phyloP scores from a whole-genome alignment of 805 yeast genomes.

The Candida pini region DNA sequence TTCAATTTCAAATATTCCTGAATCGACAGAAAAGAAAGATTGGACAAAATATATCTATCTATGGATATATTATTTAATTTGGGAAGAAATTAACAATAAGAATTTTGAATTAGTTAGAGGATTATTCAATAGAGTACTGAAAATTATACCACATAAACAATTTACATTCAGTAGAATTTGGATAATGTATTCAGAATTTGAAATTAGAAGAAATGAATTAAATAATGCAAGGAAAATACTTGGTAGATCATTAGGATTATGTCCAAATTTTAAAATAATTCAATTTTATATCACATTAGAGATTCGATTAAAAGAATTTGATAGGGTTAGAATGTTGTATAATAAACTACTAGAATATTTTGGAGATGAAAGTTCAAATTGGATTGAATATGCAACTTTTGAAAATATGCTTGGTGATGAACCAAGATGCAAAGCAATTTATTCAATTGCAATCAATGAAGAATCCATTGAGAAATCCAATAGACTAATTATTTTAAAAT shows the following conservation, averaged over 20 bases:
- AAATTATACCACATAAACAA: constrained; percentile 47
- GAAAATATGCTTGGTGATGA: constrained; percentile 65
- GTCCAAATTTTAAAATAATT: constrained; percentile 56
- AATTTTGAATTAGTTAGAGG: constrained; percentile 42
- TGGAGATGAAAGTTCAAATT: constrained; percentile 36
- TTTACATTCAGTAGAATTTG: constrained; percentile 73
- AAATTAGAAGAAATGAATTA: constrained; percentile 54
- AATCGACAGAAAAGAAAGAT: constrained; percentile 14
- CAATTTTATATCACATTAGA: constrained; percentile 66
- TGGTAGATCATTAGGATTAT: constrained; percentile 67
- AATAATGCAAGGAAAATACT: constrained; percentile 56
- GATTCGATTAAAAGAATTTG: constrained; percentile 65
- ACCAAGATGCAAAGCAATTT: constrained; percentile 62
- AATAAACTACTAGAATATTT: constrained; percentile 55
- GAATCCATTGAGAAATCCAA: constrained; percentile 5
- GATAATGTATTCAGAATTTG: constrained; percentile 67
- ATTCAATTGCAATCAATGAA: constrained; percentile 39
- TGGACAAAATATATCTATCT: constrained; percentile 72
- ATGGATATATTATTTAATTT: constrained; percentile 63
- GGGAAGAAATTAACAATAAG: constrained; percentile 45
- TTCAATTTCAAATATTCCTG: constrained; percentile 41
- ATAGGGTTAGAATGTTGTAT: constrained; percentile 67
- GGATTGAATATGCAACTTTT: constrained; percentile 64
- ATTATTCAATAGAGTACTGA: constrained; percentile 45
- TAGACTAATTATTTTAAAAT: constrained; percentile 8